A percentile compares a stretch with the other conserved stretches of the same genome.
Evolutionary conservation across 495 filamentous ascomycete genomes (phyloP).

Genomic region (Geoglossum glabrum): DNA sequence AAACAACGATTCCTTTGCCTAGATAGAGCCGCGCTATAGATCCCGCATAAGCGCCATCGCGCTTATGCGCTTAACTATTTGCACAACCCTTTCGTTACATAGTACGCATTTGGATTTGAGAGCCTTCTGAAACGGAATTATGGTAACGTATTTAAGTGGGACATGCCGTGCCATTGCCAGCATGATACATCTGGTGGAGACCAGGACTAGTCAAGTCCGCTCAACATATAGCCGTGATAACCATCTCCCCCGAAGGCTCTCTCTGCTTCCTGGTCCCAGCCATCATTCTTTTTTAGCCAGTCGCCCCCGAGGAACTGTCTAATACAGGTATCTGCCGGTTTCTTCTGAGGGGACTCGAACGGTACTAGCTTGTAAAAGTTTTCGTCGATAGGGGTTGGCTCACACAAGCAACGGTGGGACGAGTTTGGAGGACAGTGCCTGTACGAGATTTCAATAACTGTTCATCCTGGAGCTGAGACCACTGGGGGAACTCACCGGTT

Average conservation of each 20-base stretch:
- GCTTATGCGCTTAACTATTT: not conserved
- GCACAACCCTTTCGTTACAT: too few species aligned
- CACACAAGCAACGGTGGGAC: constrained; percentile 23
- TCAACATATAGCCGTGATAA: constrained; percentile 20
- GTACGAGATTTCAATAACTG: not conserved
- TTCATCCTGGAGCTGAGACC: constrained; percentile 14
- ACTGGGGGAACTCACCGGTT: constrained; percentile 17
- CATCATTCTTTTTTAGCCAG: constrained; percentile 26
- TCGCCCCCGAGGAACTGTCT: constrained; percentile 28
- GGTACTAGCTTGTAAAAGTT: constrained; percentile 33
- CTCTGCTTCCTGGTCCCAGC: constrained; percentile 18
- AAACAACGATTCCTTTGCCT: not conserved
- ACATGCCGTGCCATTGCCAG: not conserved
- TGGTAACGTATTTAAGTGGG: not conserved
- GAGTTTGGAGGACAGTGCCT: constrained; percentile 19
- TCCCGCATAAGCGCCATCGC: not conserved
- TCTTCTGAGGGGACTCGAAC: constrained; percentile 28
- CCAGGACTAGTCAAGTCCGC: constrained; percentile 3
- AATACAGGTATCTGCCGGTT: constrained; percentile 29
- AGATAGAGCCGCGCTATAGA: not conserved
- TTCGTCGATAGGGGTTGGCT: constrained; percentile 27
- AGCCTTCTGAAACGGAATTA: not conserved
- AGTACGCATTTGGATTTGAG: not conserved
- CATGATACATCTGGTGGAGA: not conserved
- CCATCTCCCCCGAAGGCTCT: constrained; percentile 23